These are phyloP conservation scores for Echinochloa phyllopogon DNA, from an alignment of 176 grass and related monocot genomes.

Conservation along the genomic window DNA sequence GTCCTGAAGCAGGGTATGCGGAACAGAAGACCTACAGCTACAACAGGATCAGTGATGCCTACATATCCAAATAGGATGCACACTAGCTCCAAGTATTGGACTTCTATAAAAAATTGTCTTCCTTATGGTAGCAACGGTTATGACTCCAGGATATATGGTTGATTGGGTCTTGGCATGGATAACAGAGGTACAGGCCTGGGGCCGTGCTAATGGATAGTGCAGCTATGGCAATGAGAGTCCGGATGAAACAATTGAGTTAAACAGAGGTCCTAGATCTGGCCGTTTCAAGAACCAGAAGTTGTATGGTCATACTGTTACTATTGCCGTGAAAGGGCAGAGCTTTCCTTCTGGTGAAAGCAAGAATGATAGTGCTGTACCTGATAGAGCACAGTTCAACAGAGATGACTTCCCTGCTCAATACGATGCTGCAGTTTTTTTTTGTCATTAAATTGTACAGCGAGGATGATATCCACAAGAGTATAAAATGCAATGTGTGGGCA, in stretches of 20 bases:
- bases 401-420: constrained; percentile 77
- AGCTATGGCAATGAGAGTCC: constrained; percentile 75
- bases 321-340: constrained; percentile 71
- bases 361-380: constrained; percentile 50
- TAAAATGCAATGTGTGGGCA: constrained; percentile 94
- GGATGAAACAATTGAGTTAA: constrained; percentile 83
- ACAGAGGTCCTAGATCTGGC: constrained; percentile 86
- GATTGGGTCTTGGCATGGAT: constrained; percentile 60
- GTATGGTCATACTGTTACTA: constrained; percentile 64
- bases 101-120: constrained; percentile 58
- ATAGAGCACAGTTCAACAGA: constrained; percentile 70
- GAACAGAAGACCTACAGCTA: constrained; percentile 55
- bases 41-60: constrained; percentile 57
- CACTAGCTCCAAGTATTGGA: constrained; percentile 69
- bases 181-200: constrained; percentile 76
- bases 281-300: constrained; percentile 80
- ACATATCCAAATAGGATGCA: constrained; percentile 78
- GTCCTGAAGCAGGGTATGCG: constrained; percentile 43
- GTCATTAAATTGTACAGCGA: constrained; percentile 93
- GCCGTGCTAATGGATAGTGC: constrained; percentile 62
- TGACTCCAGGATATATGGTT: constrained; percentile 71
- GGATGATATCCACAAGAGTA: constrained; percentile 97
- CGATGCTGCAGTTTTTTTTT: constrained; percentile 84
- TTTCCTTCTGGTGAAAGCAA: constrained; percentile 62
- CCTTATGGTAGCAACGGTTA: constrained; percentile 66